A percentile compares a stretch with the other conserved stretches of the same genome.
These are phyloP conservation scores for Hebeloma cylindrosporum DNA, from an alignment of 768 basidiomycete genomes.

Conservation along the genomic window DNA sequence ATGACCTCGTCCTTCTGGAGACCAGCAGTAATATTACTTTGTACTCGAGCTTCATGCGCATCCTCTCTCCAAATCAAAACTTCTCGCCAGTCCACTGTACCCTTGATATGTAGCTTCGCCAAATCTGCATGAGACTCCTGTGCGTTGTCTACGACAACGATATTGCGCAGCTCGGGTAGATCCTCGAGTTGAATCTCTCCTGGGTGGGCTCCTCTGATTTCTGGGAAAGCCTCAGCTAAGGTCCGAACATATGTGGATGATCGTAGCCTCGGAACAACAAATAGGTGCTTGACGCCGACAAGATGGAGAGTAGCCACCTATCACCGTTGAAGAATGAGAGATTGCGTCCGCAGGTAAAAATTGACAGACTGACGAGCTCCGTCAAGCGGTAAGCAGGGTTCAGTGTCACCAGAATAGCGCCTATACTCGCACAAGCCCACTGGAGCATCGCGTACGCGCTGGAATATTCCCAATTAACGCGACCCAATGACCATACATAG, in stretches of 20 bases:
- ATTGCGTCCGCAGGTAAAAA: neutral
- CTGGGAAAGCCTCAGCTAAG: slow-evolving; percentile 57
- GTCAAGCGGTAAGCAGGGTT: slow-evolving; percentile 77
- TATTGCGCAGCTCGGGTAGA: slow-evolving; percentile 59
- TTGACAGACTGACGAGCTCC: slow-evolving; percentile 61
- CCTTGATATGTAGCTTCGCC: slow-evolving; percentile 41
- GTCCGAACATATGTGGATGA: slow-evolving; percentile 62
- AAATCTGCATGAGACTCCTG: slow-evolving; percentile 38
- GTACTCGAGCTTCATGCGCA: slow-evolving; percentile 38
- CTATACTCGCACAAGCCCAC: slow-evolving; percentile 84
- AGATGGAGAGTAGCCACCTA: slow-evolving; percentile 64
- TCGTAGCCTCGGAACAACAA: slow-evolving; percentile 70
- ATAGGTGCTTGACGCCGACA: slow-evolving; percentile 65
- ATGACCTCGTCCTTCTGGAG: slow-evolving; percentile 68
- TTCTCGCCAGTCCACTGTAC: slow-evolving; percentile 71
- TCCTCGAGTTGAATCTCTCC: slow-evolving; percentile 57
- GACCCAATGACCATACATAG: neutral
- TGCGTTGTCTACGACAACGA: slow-evolving; percentile 69
- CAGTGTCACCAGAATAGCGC: slow-evolving; percentile 80
- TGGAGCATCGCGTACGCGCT: slow-evolving; percentile 81
- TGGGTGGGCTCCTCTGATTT: slow-evolving; percentile 46
- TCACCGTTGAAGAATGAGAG: slow-evolving; percentile 7
- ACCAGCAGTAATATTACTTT: slow-evolving; percentile 40
- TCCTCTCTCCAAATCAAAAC: slow-evolving; percentile 67
- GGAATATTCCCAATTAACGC: slow-evolving; percentile 1